Evolutionary conservation across 176 grass and related monocot genomes (phyloP).

Genomic region (Rhipidocladum racemiflorum): DNA sequence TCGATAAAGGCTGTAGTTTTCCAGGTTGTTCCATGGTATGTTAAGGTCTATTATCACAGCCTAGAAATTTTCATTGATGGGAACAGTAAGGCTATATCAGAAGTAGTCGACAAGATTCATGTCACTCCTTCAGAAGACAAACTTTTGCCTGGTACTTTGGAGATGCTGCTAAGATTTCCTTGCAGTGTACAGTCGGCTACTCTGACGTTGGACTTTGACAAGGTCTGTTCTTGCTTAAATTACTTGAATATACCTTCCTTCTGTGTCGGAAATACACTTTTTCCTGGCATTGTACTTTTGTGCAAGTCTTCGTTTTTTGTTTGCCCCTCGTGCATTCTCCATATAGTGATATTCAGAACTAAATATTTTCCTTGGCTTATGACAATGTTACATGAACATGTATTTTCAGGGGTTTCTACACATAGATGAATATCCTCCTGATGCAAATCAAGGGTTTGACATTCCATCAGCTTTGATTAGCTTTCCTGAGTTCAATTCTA

Average conservation of each 20-base stretch:
- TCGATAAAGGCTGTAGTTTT: conserved; percentile 65
- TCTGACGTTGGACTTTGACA: conserved; percentile 88
- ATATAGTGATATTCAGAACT: background rate
- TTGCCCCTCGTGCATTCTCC: background rate
- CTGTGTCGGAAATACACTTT: conserved; percentile 10
- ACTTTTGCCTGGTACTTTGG: conserved; percentile 78
- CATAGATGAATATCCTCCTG: conserved; percentile 98
- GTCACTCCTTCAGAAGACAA: conserved; percentile 94
- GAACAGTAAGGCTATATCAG: conserved; percentile 52
- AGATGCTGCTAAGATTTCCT: conserved; percentile 73
- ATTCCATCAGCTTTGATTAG: conserved; percentile 95
- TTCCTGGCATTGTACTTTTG: conserved; percentile 19
- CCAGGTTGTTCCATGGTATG: conserved; percentile 97
- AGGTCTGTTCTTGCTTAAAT: conserved; percentile 61
- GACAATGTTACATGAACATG: background rate
- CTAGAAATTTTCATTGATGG: conserved; percentile 80
- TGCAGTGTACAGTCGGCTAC: conserved; percentile 68
- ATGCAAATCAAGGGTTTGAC: conserved; percentile 99
- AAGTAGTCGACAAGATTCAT: conserved; percentile 82
- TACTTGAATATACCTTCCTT: background rate
- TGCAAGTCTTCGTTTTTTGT: conserved; percentile 7
- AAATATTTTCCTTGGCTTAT: conserved; percentile 18
- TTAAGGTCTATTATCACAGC: conserved; percentile 96
- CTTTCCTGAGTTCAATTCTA: conserved; percentile 84
- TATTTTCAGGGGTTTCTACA: conserved; percentile 88